phyloP scores from a whole-genome alignment of 75 land plant species.

The Pinus albicaulis region DNA sequence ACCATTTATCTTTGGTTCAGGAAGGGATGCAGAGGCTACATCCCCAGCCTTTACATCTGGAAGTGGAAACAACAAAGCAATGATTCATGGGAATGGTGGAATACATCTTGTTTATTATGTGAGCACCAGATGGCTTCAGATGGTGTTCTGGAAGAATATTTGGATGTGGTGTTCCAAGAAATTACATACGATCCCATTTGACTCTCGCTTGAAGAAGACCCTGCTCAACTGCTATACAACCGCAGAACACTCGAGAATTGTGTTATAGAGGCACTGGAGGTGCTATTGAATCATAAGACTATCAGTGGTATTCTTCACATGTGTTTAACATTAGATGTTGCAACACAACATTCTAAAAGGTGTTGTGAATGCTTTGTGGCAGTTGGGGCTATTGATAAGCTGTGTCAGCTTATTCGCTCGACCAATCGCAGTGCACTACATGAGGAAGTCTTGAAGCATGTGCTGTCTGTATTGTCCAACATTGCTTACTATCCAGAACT shows the following conservation, averaged over 20 bases:
- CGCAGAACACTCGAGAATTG: conserved; percentile 51
- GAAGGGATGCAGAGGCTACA: no score
- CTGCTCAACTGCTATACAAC: no score
- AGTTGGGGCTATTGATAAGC: conserved; percentile 56
- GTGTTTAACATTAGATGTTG: conserved; percentile 73
- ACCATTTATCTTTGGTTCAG: no score
- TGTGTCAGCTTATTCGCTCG: conserved; percentile 55
- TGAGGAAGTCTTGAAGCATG: conserved; percentile 69
- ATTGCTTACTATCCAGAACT: conserved; percentile 59
- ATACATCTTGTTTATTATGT: no score
- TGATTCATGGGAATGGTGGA: no score
- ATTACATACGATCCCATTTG: no score
- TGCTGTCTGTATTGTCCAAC: conserved; percentile 67
- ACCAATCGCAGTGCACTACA: conserved; percentile 75
- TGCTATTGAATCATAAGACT: conserved; percentile 57
- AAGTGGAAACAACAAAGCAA: no score
- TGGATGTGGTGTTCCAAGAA: no score
- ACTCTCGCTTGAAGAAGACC: no score
- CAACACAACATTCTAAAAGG: conserved; percentile 62
- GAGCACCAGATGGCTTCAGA: no score
- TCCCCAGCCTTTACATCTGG: no score
- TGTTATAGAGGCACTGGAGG: conserved; percentile 57
- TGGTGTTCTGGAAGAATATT: no score
- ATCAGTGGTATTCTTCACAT: conserved; percentile 64
- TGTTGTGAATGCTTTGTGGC: conserved; percentile 71